Percentiles rank a stretch among this genome's conserved stretches.
Conservation (phyloP, 75 land plant genomes). For the Adiantum capillusveneris region DNA sequence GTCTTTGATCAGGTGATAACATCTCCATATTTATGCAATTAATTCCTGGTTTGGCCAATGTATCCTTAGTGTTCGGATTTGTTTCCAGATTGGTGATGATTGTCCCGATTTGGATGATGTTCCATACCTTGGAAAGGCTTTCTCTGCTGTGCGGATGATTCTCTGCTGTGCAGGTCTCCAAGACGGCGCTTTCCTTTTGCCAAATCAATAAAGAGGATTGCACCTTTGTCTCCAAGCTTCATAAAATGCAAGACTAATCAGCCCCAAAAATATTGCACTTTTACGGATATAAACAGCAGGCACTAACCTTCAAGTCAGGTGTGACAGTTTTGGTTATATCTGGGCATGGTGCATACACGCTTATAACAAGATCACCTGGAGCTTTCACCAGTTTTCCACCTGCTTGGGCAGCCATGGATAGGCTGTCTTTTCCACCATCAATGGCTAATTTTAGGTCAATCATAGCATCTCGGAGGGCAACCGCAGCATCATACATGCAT, state of each 20-base stretch:
- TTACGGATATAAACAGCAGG: too few relatives aligned
- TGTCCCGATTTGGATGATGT: constrained; percentile 69
- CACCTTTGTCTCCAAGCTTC: constrained; percentile 71
- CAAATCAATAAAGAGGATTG: constrained; percentile 80
- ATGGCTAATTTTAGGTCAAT: constrained; percentile 88
- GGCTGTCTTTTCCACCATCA: constrained; percentile 97
- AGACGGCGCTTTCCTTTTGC: constrained; percentile 70
- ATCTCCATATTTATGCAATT: too few relatives aligned
- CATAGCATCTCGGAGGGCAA: constrained; percentile 78
- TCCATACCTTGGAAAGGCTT: too few relatives aligned
- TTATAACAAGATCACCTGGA: constrained; percentile 88
- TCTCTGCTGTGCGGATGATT: too few relatives aligned
- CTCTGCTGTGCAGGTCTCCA: constrained; percentile 94
- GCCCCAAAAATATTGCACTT: too few relatives aligned
- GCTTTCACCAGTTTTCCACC: constrained; percentile 86
- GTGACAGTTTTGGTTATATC: constrained; percentile 91
- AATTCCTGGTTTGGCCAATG: too few relatives aligned
- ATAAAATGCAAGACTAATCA: neutral
- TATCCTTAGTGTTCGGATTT: constrained; percentile 57
- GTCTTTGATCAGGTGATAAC: too few relatives aligned
- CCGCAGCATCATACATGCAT: constrained; percentile 94
- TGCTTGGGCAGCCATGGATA: constrained; percentile 96
- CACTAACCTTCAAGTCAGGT: constrained; percentile 70
- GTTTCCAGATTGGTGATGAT: constrained; percentile 91
- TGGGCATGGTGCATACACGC: constrained; percentile 86